These are phyloP conservation scores for Ogataea trehalophila DNA, from an alignment of 805 yeast genomes.

Conservation along the genomic window DNA sequence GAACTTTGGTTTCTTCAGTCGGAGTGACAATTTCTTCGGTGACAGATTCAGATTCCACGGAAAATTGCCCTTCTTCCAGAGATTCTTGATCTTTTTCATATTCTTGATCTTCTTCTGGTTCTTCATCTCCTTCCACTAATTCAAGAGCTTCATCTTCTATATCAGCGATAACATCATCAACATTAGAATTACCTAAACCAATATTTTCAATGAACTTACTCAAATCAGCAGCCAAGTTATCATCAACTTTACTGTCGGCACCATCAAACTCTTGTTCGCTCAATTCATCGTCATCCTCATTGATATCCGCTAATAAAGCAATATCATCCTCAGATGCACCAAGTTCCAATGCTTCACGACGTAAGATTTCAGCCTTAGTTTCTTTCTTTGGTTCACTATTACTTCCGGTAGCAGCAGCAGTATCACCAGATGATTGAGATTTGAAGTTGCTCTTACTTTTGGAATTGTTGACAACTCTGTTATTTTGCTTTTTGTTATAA, in stretches of 20 bases:
- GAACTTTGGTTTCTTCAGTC: not conserved
- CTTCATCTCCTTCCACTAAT: slow-evolving; percentile 27
- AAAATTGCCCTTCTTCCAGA: slow-evolving; percentile 20
- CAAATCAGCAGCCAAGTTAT: slow-evolving; percentile 48
- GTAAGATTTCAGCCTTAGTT: slow-evolving; percentile 34
- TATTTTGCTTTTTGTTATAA: slow-evolving; percentile 3
- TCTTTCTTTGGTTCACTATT: slow-evolving; percentile 3
- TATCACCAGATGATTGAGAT: not conserved
- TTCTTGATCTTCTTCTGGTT: slow-evolving; percentile 31
- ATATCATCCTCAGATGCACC: slow-evolving; percentile 89
- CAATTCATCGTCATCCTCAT: slow-evolving; percentile 41
- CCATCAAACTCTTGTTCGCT: slow-evolving; percentile 50
- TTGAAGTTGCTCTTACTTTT: not conserved
- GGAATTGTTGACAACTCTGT: slow-evolving; percentile 4
- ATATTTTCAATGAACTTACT: slow-evolving; percentile 59
- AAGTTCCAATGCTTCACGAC: slow-evolving; percentile 69
- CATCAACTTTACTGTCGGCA: slow-evolving; percentile 37
- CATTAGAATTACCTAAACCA: slow-evolving; percentile 48
- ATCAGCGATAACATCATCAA: slow-evolving; percentile 33
- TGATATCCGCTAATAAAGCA: slow-evolving; percentile 51
- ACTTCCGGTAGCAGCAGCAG: not conserved
- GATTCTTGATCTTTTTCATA: slow-evolving; percentile 21
- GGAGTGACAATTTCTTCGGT: slow-evolving; percentile 8
- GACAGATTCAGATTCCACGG: slow-evolving; percentile 11
- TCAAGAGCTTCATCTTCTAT: slow-evolving; percentile 28